Percentiles rank a stretch among this genome's conserved stretches.
These are phyloP conservation scores for Nitzschia sp. DNA, from an alignment of 108 stramenopile species.

Conservation along the genomic window DNA sequence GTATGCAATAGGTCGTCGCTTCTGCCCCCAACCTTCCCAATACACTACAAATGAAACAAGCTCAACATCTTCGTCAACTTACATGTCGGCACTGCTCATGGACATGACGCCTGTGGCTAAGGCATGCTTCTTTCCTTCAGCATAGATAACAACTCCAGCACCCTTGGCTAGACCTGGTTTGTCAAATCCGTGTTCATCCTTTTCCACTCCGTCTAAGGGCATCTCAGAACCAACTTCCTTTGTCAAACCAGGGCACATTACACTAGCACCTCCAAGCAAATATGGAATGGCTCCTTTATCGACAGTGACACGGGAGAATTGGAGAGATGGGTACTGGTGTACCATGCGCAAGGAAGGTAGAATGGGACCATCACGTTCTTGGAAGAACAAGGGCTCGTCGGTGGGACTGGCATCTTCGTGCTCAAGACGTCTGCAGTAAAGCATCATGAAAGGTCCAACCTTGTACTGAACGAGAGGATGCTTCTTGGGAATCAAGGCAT, in stretches of 20 bases:
- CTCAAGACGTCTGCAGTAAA: constrained; percentile 65
- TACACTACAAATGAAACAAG: too few species aligned
- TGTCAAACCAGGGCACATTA: constrained; percentile 97
- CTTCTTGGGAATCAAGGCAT: constrained; percentile 90
- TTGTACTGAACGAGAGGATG: constrained; percentile 83
- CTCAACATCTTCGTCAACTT: constrained; percentile 28
- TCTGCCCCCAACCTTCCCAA: too few species aligned
- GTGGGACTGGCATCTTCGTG: constrained; percentile 48
- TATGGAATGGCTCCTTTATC: constrained; percentile 96
- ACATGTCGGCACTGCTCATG: constrained; percentile 88
- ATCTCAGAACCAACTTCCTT: constrained; percentile 74
- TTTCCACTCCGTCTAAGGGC: constrained; percentile 57
- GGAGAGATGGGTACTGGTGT: constrained; percentile 75
- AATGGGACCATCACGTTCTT: constrained; percentile 92
- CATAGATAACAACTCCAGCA: constrained; percentile 83
- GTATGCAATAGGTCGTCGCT: not conserved
- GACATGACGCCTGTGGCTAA: constrained; percentile 90
- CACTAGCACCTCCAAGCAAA: constrained; percentile 93
- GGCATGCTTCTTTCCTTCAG: constrained; percentile 92
- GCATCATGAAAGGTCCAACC: constrained; percentile 75
- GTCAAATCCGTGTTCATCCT: constrained; percentile 66
- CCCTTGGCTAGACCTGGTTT: constrained; percentile 71
- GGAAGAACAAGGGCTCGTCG: constrained; percentile 87
- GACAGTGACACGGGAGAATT: constrained; percentile 69
- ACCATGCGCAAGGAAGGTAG: constrained; percentile 87